These are phyloP conservation scores for Fusarium dlaminii DNA, from an alignment of 2,329 filamentous ascomycete species.

Conservation along the genomic window DNA sequence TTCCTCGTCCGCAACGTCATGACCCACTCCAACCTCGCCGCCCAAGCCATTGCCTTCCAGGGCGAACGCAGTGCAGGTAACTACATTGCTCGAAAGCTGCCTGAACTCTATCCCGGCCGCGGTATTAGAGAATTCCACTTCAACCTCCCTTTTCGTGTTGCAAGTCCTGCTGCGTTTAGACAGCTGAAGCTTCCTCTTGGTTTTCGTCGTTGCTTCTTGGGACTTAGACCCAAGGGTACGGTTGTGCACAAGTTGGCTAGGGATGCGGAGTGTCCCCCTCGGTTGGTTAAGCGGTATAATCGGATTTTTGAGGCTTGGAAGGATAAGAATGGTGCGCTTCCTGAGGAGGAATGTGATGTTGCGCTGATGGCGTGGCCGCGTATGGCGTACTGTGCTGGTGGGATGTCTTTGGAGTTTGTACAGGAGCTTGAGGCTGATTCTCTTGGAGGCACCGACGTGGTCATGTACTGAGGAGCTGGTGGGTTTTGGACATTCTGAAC, in stretches of 20 bases:
- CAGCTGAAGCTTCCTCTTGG: neutral
- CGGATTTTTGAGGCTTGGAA: neutral
- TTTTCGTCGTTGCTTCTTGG: neutral
- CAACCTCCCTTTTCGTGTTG: neutral
- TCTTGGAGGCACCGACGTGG: neutral
- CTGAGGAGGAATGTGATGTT: neutral
- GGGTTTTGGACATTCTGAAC: rapidly evolving
- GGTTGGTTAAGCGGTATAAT: neutral
- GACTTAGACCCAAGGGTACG: neutral
- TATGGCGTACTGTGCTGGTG: neutral
- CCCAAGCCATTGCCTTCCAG: neutral
- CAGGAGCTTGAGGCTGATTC: neutral
- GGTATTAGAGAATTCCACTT: neutral
- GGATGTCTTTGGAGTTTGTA: neutral
- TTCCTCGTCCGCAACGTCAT: neutral
- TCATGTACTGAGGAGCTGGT: neutral
- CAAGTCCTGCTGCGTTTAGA: rapidly evolving
- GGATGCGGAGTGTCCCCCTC: neutral
- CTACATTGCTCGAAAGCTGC: neutral
- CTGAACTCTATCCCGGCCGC: rapidly evolving
- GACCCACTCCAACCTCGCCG: neutral
- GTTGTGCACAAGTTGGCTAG: neutral
- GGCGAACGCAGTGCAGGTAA: neutral
- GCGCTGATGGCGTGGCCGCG: neutral
- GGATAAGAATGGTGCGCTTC: neutral